phyloP scores from a whole-genome alignment of 148 eudicot genomes.

The Mesembryanthemum crystallinum region DNA sequence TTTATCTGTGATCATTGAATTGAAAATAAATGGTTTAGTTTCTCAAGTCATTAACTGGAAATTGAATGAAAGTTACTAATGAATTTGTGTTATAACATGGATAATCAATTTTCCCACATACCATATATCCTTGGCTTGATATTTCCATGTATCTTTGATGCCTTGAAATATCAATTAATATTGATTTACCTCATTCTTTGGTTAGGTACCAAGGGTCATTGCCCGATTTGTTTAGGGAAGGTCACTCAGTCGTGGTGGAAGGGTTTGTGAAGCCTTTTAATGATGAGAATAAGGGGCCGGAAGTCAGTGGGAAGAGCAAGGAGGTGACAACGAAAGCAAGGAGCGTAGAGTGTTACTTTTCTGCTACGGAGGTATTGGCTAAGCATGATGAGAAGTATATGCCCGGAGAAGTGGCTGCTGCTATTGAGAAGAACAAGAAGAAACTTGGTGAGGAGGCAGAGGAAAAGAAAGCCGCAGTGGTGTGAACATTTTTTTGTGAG shows the following conservation, averaged over 20 bases:
- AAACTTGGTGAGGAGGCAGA: constrained; percentile 37
- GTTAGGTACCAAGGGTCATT: constrained; percentile 59
- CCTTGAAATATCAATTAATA: not conserved
- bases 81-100: too few species aligned
- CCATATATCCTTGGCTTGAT: not conserved
- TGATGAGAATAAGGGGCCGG: constrained; percentile 42
- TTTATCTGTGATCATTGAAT: too few species aligned
- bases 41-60: too few species aligned
- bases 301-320: constrained; percentile 30
- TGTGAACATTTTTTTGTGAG: constrained; percentile 27
- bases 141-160: not conserved
- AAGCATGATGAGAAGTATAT: constrained; percentile 99
- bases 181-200: not conserved
- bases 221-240: constrained; percentile 92
- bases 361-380: constrained; percentile 85
- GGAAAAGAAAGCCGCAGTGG: constrained; percentile 34
- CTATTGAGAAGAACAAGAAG: constrained; percentile 87
- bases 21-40: too few species aligned
- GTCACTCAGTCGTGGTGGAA: constrained; percentile 96
- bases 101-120: too few species aligned
- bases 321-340: constrained; percentile 65
- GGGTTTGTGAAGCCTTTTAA: constrained; percentile 74
- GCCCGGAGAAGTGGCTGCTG: constrained; percentile 87
- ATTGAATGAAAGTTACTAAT: too few species aligned
- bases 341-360: constrained; percentile 61